Evolutionary conservation across 176 grass and related monocot genomes (phyloP), one percentile per base, ranked within the genome.

Genomic region (Thinopyrum elongatum): DNA sequence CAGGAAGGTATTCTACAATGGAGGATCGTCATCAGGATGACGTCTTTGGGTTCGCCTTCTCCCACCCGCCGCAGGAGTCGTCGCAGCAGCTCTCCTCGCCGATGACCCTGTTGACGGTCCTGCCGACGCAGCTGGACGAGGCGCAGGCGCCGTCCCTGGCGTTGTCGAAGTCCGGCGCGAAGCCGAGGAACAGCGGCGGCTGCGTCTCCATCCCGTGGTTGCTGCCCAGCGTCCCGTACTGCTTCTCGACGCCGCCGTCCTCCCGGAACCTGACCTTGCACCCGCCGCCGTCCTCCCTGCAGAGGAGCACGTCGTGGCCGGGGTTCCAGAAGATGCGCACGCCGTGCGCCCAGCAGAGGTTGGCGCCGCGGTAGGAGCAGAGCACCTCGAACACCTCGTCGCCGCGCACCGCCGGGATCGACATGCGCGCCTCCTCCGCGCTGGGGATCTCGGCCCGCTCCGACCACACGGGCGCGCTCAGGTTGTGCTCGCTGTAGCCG

Each of bases 331-430:
- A 87, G 31, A 90, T 26, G 34, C 12, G 85, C 16, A 90, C 67
- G 80, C 85, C 85, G 80, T 87, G 89, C 80, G 89, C 89, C 89
- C 89, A 90, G 89, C 89, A 90, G 3, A 80, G 89, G 85, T 91
- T 91, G 36, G 85, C 81, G 60, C 89, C 89, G 69, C 85, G 89
- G 89, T 91, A 91, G 3, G 89, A 84, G 89, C 89, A 91, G 11
- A 84, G 81, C 69, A 91, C 89, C 89, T 91, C 89, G 89, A 87
- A 91, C 35, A 87, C 85, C 85, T 87, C 89, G 69, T 91, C 89
- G n/a, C 89, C 89, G 76, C 5, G 75, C 85, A 91, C 60, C 47
- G 85, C 35, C 3, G 89, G 89, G 6, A 91, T 41, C 47, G 81
- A 53, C 22, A 91, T 77, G 47, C 33, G 82, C 27, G 76, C 85